phyloP scores from a whole-genome alignment of 106 monocot genomes.

The Acanthochlamys bracteata region DNA sequence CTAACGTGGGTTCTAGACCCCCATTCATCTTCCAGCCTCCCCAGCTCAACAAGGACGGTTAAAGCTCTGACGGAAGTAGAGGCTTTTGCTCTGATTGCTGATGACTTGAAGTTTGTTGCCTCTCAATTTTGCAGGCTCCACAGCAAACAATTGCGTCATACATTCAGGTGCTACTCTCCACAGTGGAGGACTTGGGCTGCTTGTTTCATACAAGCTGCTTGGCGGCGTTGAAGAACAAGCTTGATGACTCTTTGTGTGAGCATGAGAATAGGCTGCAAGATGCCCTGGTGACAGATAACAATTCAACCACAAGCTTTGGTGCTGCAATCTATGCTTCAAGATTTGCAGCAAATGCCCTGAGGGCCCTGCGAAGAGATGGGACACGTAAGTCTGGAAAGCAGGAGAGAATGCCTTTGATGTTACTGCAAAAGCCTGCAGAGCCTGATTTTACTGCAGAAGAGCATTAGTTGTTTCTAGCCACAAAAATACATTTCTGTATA shows the following conservation, averaged over 20 bases:
- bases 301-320: constrained; percentile 35
- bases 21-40: constrained; percentile 40
- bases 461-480: not conserved
- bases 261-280: constrained; percentile 43
- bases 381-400: constrained; percentile 15
- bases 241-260: constrained; percentile 34
- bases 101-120: constrained; percentile 57
- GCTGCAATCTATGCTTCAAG: constrained; percentile 49
- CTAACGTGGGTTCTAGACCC: constrained; percentile 63
- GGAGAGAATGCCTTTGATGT: constrained; percentile 36
- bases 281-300: constrained; percentile 15
- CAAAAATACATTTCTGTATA: no score
- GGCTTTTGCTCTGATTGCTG: constrained; percentile 45
- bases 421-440: constrained; percentile 52
- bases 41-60: constrained; percentile 55
- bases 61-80: constrained; percentile 47
- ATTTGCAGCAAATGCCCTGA: constrained; percentile 37
- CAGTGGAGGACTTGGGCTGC: constrained; percentile 67
- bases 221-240: constrained; percentile 43
- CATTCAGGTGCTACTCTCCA: constrained; percentile 53
- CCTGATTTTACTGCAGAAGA: constrained; percentile 40
- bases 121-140: constrained; percentile 58
- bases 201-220: constrained; percentile 58
- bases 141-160: constrained; percentile 54
- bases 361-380: constrained; percentile 23